Evolutionary conservation across 306 rosid genomes (phyloP).

Genomic region (cucumber (Cucumis sativus)): Cucumber_9930_V3 NC_026661.2:9894001-9894500

Average conservation of each 20-base stretch:
- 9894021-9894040: no score
- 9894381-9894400: slow-evolving; percentile 78
- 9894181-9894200: not conserved
- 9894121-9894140: no score
- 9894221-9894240: not conserved
- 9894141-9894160: no score
- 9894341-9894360: slow-evolving; percentile 97
- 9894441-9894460: not conserved
- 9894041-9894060: no score
- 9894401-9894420: slow-evolving; percentile 22
- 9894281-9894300: slow-evolving; percentile 95
- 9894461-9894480: not conserved
- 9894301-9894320: slow-evolving; percentile 98
- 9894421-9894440: slow-evolving; percentile 3
- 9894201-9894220: not conserved
- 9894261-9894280: slow-evolving; percentile 45
- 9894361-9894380: slow-evolving; percentile 98
- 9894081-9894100: no score
- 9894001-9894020: no score
- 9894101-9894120: no score
- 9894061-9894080: no score
- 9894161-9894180: no score
- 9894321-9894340: slow-evolving; percentile 85
- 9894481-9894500: slow-evolving; percentile 27
- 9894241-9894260: not conserved